Conservation (phyloP, 169 alveolate species). For the Plasmodium relictum region DNA sequence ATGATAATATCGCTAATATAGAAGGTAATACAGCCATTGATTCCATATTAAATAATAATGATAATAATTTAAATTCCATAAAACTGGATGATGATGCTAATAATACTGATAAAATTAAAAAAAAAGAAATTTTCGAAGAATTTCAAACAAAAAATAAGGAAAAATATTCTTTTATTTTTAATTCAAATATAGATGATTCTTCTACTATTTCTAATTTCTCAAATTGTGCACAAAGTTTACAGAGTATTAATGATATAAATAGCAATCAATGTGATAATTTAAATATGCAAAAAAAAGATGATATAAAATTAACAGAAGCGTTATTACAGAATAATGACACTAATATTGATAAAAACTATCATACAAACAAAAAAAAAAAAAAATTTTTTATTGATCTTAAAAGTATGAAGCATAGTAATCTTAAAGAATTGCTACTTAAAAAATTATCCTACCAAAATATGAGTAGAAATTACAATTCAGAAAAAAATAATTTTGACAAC, state of each 20-base stretch:
- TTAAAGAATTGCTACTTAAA: constrained; percentile 29
- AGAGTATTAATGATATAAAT: background rate
- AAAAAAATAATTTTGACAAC: background rate
- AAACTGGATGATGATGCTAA: background rate
- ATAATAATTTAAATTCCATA: background rate
- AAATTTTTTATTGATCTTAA: constrained; percentile 1
- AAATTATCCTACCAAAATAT: constrained; percentile 8
- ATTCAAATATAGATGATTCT: constrained; percentile 16
- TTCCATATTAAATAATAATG: background rate
- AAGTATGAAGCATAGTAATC: constrained; percentile 23
- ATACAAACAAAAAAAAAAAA: background rate
- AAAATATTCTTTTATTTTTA: constrained; percentile 51
- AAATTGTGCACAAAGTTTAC: background rate
- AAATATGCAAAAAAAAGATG: background rate
- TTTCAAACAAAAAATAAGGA: constrained; percentile 47
- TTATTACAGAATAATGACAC: background rate
- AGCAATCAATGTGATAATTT: background rate
- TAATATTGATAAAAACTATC: background rate
- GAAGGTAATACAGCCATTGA: background rate
- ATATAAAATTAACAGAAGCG: background rate
- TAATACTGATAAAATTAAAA: background rate
- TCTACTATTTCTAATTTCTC: background rate
- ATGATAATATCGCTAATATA: background rate
- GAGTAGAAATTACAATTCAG: background rate
- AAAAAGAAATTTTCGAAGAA: constrained; percentile 38